These are phyloP conservation scores for Brasilioporus rufonigricans DNA, from an alignment of 768 basidiomycete species.

Conservation along the genomic window DNA sequence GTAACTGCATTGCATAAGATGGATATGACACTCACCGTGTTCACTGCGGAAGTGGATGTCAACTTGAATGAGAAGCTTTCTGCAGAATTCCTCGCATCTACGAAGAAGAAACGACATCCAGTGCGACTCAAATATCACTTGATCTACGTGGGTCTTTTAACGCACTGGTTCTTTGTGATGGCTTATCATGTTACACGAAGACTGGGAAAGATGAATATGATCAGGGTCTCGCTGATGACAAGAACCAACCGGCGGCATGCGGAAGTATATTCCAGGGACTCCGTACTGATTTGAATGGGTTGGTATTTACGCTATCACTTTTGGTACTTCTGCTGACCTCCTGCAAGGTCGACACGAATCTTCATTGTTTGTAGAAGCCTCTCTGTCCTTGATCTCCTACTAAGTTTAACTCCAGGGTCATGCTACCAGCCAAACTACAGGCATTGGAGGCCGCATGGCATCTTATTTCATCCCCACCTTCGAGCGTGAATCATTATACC, in stretches of 20 bases:
- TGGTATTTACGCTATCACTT: background rate
- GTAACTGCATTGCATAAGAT: conserved; percentile 19
- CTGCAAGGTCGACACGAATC: background rate
- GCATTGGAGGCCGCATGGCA: background rate
- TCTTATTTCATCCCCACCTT: background rate
- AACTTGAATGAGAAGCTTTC: background rate
- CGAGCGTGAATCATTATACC: background rate
- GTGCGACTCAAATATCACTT: conserved; percentile 75
- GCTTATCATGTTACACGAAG: conserved; percentile 37
- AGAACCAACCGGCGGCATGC: conserved; percentile 23
- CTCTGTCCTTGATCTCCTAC: background rate
- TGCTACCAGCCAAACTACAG: too few species aligned
- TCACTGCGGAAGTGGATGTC: too few species aligned
- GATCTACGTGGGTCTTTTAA: too few species aligned
- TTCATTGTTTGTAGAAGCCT: background rate
- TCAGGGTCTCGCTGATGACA: conserved; percentile 56
- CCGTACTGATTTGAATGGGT: too few species aligned
- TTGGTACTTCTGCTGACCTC: background rate
- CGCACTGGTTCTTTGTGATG: background rate
- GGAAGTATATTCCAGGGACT: background rate
- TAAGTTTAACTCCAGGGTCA: conserved; percentile 28
- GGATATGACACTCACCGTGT: conserved; percentile 28
- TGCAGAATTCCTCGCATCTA: conserved; percentile 68
- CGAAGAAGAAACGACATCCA: conserved; percentile 49
- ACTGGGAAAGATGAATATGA: too few species aligned